Conservation (phyloP, 148 eudicot genomes). For the Polygonum aviculare region DNA sequence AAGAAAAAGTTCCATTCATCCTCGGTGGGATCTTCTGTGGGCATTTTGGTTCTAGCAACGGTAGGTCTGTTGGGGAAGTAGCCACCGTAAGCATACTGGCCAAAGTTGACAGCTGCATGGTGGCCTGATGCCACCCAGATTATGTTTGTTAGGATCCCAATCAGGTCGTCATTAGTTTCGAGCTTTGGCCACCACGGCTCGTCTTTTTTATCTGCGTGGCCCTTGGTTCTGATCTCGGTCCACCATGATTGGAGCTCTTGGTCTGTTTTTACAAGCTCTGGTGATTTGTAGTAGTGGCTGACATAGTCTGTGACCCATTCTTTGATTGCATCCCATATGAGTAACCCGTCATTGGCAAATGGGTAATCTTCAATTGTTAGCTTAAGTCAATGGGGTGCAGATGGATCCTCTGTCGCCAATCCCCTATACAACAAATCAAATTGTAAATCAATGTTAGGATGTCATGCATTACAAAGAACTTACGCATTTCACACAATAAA, state of each 20-base stretch:
- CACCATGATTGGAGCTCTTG: conserved; percentile 74
- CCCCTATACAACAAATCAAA: conserved; percentile 23
- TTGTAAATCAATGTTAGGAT: not conserved
- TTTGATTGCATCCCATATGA: conserved; percentile 44
- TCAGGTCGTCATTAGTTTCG: conserved; percentile 32
- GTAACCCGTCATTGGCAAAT: conserved; percentile 53
- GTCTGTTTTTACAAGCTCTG: conserved; percentile 23
- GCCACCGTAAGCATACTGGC: conserved; percentile 60
- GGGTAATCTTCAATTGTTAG: conserved; percentile 55
- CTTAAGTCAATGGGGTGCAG: conserved; percentile 46
- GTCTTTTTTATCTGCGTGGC: conserved; percentile 69
- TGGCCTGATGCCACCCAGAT: conserved; percentile 80
- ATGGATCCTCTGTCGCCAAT: conserved; percentile 49
- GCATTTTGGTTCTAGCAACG: conserved; percentile 53
- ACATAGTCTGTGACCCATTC: conserved; percentile 55
- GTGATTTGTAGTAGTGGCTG: conserved; percentile 30
- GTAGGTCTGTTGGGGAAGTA: conserved; percentile 69
- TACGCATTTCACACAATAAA: too few relatives aligned
- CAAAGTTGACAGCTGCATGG: conserved; percentile 84
- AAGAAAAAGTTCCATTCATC: conserved; percentile 28
- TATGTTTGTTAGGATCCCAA: conserved; percentile 46
- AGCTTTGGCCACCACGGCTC: conserved; percentile 73
- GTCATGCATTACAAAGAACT: too few relatives aligned
- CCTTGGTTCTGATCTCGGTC: conserved; percentile 48
- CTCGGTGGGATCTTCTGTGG: conserved; percentile 39